These are phyloP conservation scores for Saturnispora serradocipensis DNA, from an alignment of 805 yeast species.

Conservation along the genomic window DNA sequence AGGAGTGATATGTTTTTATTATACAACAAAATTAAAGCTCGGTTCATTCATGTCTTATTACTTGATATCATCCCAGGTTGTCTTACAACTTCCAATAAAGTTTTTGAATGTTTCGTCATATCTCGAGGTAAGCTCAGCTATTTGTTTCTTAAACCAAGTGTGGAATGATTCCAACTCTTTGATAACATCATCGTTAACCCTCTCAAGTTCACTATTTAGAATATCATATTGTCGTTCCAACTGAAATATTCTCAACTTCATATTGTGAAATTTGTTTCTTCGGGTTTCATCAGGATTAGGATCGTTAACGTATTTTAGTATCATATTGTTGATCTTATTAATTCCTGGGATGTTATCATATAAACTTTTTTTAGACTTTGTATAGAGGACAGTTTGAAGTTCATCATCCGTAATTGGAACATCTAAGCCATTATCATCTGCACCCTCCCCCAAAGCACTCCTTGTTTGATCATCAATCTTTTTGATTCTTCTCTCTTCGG, in stretches of 20 bases:
- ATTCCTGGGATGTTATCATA: constrained; percentile 30
- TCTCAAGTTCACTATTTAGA: constrained; percentile 19
- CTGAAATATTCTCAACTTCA: constrained; percentile 25
- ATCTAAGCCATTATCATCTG: constrained; percentile 11
- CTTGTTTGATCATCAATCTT: constrained; percentile 26
- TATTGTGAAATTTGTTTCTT: constrained; percentile 22
- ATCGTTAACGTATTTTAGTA: constrained; percentile 27
- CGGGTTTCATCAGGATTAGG: constrained; percentile 29
- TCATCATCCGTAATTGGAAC: constrained; percentile 27
- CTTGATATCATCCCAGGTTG: constrained; percentile 21
- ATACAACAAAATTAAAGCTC: neutral
- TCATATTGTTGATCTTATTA: constrained; percentile 26
- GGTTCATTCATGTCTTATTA: neutral
- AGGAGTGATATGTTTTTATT: neutral
- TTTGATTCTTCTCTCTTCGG: constrained; percentile 24
- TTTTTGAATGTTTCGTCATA: constrained; percentile 22
- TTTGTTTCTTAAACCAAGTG: constrained; percentile 24
- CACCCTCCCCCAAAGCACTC: constrained; percentile 17
- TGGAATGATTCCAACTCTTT: constrained; percentile 24
- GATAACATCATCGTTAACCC: constrained; percentile 19
- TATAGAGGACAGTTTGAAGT: constrained; percentile 24
- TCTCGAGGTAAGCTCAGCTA: constrained; percentile 14
- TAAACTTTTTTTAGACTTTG: constrained; percentile 21
- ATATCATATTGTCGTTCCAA: constrained; percentile 25
- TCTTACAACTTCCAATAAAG: constrained; percentile 16